A percentile compares a stretch with the other conserved stretches of the same genome.
Evolutionary conservation across 768 basidiomycete species (phyloP).

Genomic region (Panaeolus papilionaceus): DNA sequence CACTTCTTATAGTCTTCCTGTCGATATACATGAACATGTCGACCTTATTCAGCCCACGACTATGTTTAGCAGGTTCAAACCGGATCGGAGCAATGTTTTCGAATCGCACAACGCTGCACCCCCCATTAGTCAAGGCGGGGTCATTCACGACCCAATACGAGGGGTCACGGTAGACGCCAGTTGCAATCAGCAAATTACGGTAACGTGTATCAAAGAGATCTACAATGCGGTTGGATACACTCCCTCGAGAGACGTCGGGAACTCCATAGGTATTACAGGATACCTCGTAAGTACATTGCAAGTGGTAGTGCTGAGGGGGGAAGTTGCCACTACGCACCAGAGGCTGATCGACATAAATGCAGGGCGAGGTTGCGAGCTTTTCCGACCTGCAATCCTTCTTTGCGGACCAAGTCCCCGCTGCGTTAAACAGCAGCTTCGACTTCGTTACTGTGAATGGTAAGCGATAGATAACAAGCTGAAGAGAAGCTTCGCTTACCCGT

Average conservation of each 20-base stretch:
- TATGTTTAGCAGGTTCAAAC: slow-evolving; percentile 59
- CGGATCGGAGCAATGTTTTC: slow-evolving; percentile 48
- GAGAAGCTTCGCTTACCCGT: slow-evolving; percentile 19
- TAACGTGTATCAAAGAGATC: slow-evolving; percentile 56
- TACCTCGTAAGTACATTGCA: slow-evolving; percentile 40
- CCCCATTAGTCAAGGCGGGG: slow-evolving; percentile 19
- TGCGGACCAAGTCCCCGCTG: slow-evolving; percentile 51
- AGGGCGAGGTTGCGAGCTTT: slow-evolving; percentile 57
- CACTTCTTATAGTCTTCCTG: slow-evolving; percentile 67
- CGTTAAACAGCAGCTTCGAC: slow-evolving; percentile 56
- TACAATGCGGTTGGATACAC: slow-evolving; percentile 57
- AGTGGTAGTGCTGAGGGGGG: neutral
- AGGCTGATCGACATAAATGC: neutral
- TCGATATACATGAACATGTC: slow-evolving; percentile 59
- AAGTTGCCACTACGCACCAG: neutral
- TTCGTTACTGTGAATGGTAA: slow-evolving; percentile 62
- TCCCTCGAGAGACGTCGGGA: slow-evolving; percentile 46
- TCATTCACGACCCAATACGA: slow-evolving; percentile 25
- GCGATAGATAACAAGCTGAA: neutral
- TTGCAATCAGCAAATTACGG: slow-evolving; percentile 55
- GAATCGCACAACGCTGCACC: slow-evolving; percentile 25
- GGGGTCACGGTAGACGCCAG: slow-evolving; percentile 52
- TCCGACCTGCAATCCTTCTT: slow-evolving; percentile 64
- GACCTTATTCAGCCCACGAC: slow-evolving; percentile 76
- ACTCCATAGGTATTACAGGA: slow-evolving; percentile 58